A percentile compares a stretch with the other conserved stretches of the same genome.
phyloP scores from a whole-genome alignment of 2,329 filamentous ascomycete species.

The Aspergillus pseudoglaucus region DNA sequence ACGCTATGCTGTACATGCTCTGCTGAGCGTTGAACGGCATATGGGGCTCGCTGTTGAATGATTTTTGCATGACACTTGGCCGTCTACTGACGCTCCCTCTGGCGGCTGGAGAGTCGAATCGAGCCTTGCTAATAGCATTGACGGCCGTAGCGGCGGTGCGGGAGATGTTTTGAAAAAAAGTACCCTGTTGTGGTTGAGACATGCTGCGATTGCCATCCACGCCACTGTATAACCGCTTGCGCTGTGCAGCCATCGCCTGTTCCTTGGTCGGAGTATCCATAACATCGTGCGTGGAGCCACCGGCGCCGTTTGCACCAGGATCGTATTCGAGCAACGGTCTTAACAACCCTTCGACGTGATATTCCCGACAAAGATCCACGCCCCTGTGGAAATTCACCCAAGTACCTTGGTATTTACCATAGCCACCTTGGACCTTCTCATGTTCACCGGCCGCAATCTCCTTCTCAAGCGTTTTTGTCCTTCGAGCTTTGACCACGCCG shows the following conservation, averaged over 20 bases:
- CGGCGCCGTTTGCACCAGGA: conserved; percentile 50
- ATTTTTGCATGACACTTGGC: conserved; percentile 63
- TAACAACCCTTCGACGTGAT: conserved; percentile 48
- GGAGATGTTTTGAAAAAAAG: conserved; percentile 96
- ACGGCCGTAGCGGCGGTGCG: conserved; percentile 87
- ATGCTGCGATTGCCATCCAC: conserved; percentile 59
- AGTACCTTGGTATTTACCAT: conserved; percentile 97
- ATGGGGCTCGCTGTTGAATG: conserved; percentile 56
- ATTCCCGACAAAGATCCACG: conserved; percentile 79
- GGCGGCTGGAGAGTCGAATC: conserved; percentile 79
- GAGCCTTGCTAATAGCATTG: conserved; percentile 91
- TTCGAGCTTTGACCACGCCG: conserved; percentile 93
- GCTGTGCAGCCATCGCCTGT: conserved; percentile 91
- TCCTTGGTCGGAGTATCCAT: conserved; percentile 97
- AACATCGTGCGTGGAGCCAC: conserved; percentile 62
- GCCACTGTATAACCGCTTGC: conserved; percentile 84
- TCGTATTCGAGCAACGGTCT: conserved; percentile 46
- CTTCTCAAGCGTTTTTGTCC: conserved; percentile 96
- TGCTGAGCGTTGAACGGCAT: conserved; percentile 74
- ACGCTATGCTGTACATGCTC: conserved; percentile 61
- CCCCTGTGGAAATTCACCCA: conserved; percentile 96
- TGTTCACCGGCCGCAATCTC: conserved; percentile 94
- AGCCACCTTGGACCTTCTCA: conserved; percentile 97
- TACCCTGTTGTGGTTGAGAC: conserved; percentile 62
- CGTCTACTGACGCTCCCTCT: conserved; percentile 58